Conservation (phyloP, 1,284 basidiomycete genomes). For the Cerrena zonata region DNA sequence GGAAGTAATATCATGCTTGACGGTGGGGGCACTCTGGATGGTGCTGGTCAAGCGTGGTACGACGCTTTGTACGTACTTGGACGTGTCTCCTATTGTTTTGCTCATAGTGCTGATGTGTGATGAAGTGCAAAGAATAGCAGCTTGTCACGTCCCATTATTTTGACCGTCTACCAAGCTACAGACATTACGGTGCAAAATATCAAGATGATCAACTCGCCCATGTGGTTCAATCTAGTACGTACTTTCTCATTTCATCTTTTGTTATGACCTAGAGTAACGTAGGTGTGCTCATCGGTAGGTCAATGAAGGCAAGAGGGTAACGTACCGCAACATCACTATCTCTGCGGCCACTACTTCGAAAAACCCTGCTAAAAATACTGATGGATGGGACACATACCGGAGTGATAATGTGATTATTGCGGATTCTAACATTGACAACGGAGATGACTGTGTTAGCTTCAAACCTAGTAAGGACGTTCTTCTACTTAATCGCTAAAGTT, state of each 20-base stretch:
- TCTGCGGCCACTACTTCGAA: constrained; percentile 38
- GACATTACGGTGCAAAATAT: constrained; percentile 51
- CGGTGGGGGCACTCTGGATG: constrained; percentile 57
- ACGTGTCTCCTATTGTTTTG: background rate
- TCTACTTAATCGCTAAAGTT: background rate
- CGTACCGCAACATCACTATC: constrained; percentile 36
- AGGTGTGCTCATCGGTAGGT: constrained; percentile 17
- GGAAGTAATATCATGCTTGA: constrained; percentile 52
- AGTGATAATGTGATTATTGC: constrained; percentile 28
- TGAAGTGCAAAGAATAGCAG: constrained; percentile 29
- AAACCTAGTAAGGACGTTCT: constrained; percentile 34
- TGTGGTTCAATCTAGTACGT: constrained; percentile 52
- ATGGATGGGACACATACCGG: constrained; percentile 62
- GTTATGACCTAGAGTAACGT: background rate
- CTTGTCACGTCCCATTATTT: constrained; percentile 55
- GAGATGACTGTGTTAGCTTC: constrained; percentile 38
- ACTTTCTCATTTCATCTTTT: background rate
- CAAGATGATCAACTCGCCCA: constrained; percentile 34
- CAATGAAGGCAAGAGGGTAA: constrained; percentile 33
- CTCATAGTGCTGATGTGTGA: background rate
- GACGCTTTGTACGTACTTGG: constrained; percentile 47
- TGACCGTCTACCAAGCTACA: constrained; percentile 53
- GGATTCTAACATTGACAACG: constrained; percentile 29
- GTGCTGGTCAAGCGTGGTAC: constrained; percentile 57
- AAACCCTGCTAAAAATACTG: constrained; percentile 46